These are phyloP conservation scores for Penicillium sp. DNA, from an alignment of 2,329 filamentous ascomycete genomes.

Conservation along the genomic window DNA sequence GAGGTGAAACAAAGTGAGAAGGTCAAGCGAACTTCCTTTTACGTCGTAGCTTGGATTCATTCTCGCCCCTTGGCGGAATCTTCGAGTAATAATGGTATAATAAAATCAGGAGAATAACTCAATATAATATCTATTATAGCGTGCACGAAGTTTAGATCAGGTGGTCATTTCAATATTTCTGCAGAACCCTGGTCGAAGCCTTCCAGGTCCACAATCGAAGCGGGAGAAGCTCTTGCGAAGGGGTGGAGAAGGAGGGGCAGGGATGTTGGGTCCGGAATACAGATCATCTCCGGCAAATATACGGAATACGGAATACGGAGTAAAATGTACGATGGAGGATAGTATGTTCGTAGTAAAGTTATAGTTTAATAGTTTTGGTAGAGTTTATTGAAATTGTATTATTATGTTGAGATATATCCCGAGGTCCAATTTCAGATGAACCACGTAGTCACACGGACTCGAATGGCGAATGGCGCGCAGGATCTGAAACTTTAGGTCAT, in stretches of 20 bases:
- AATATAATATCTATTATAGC: slow-evolving; percentile 2
- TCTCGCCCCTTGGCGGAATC: slow-evolving; percentile 8
- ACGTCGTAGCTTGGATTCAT: slow-evolving; percentile 15
- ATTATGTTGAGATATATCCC: not conserved
- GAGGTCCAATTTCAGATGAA: not conserved
- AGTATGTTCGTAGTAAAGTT: not conserved
- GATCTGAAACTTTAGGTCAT: slow-evolving; percentile 6
- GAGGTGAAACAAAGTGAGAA: slow-evolving; percentile 21
- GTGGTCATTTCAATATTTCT: slow-evolving; percentile 22
- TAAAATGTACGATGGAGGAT: too few species aligned
- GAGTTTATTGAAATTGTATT: not conserved
- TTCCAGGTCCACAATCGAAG: slow-evolving; percentile 39
- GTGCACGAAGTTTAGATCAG: slow-evolving; percentile 7
- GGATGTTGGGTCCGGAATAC: slow-evolving; percentile 16
- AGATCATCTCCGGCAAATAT: slow-evolving; percentile 6
- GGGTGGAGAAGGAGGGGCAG: slow-evolving; percentile 34
- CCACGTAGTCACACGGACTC: not conserved
- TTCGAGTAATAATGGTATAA: not conserved
- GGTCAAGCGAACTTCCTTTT: slow-evolving; percentile 24
- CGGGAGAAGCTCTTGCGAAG: slow-evolving; percentile 41
- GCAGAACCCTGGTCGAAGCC: slow-evolving; percentile 31
- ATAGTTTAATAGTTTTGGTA: not conserved
- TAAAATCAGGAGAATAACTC: not conserved
- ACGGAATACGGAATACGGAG: not conserved
- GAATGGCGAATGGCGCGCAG: slow-evolving; percentile 7